Evolutionary conservation across 2,329 filamentous ascomycete species (phyloP), one percentile per base, ranked within the genome.

Genomic region (Neonectria magnoliae): DNA sequence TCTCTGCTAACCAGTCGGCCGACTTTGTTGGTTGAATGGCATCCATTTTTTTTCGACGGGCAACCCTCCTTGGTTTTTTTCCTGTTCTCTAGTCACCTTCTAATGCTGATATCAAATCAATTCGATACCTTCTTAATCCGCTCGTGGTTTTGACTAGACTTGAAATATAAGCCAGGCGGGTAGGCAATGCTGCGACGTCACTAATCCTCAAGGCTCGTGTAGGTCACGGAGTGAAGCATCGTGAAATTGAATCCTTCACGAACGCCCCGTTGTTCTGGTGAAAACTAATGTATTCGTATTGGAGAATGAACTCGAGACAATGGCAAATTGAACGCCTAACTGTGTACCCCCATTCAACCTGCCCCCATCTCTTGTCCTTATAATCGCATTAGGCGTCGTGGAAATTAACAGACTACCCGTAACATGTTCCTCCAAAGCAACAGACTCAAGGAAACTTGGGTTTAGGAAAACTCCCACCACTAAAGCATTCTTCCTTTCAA

Each of bases 21-120:
- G 56, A 57, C 60, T 18, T 36, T 60, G 33, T 69, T 64, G 48
- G 67, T 64, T 74, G 68, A 71, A 72, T 73, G 73, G 73, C 75
- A 72, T 69, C 71, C 71, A 66, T 71, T 64, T 71, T 64, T 71
- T 71, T 71, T 74, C 68, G 70, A 71, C 67, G 73, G 65, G 67
- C 62, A 68, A 68, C 68, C 60, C 67, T 68, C 68, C 73, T 75
- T 76, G 74, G 69, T 77, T 79, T 69, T 76, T 75, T 80, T 80
- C 81, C 78, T 79, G 81, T 80, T 80, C 84, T 83, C 77, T 88
- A 87, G 81, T 87, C 82, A 81, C 82, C 83, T 87, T 87, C 82
- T 88, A 88, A 88, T 88, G 84, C 85, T 86, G 82, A 87, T 86
- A 87, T 86, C 82, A 83, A 80, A 81, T 81, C 80, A 80, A 79